Percentiles rank a stretch among this genome's conserved stretches.
phyloP scores from a whole-genome alignment of 352 stramenopile genomes.

The Phytophthora hybrid region DNA sequence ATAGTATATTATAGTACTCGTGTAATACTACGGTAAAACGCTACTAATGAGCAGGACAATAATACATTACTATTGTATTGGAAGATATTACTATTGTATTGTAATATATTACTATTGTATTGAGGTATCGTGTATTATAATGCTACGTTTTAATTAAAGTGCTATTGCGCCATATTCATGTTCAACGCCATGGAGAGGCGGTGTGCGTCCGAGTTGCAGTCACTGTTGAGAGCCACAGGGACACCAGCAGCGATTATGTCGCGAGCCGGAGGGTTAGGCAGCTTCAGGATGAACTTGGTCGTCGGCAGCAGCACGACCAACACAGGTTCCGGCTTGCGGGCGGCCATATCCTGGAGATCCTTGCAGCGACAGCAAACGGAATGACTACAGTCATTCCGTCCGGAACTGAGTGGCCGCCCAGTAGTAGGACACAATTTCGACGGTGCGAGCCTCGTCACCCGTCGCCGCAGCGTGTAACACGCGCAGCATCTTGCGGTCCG shows the following conservation, averaged over 20 bases:
- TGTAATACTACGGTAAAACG: no score
- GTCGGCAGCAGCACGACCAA: constrained; percentile 82
- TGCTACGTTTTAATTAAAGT: no score
- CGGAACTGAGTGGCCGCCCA: no score
- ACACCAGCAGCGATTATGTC: constrained; percentile 79
- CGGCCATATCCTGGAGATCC: constrained; percentile 74
- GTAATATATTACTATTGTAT: no score
- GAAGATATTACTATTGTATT: no score
- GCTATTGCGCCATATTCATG: constrained; percentile 76
- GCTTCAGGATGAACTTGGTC: constrained; percentile 87
- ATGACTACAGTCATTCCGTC: constrained; percentile 57
- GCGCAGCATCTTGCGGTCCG: constrained; percentile 86
- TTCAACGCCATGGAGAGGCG: constrained; percentile 88
- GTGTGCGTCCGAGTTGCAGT: constrained; percentile 51
- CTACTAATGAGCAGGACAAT: no score
- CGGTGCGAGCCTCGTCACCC: constrained; percentile 64
- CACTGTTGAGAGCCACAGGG: constrained; percentile 65
- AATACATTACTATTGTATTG: no score
- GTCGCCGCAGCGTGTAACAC: constrained; percentile 63
- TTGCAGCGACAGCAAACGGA: constrained; percentile 44
- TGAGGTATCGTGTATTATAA: no score
- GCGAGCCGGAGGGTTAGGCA: constrained; percentile 70
- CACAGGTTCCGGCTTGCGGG: neutral
- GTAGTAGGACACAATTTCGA: no score
- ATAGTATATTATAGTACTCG: no score